Percentiles rank a stretch among this genome's conserved stretches.
phyloP scores from a whole-genome alignment of 2,329 filamentous ascomycete species.

The Cladobotryum mycophilum region DNA sequence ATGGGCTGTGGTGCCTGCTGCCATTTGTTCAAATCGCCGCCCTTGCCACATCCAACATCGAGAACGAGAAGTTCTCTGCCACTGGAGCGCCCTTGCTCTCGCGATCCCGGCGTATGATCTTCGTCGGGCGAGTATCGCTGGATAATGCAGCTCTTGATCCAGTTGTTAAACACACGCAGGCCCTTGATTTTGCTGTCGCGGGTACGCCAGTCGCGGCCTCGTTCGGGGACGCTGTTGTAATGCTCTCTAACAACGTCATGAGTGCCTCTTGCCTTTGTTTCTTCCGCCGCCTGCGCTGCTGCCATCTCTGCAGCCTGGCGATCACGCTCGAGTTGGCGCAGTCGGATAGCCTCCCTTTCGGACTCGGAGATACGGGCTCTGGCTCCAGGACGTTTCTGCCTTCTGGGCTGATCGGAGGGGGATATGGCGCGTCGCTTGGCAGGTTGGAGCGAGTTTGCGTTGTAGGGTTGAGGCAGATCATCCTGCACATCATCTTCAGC shows the following conservation, averaged over 20 bases:
- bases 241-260: slow-evolving; percentile 87
- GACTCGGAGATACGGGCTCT: slow-evolving; percentile 60
- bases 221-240: slow-evolving; percentile 92
- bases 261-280: slow-evolving; percentile 45
- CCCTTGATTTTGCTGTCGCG: slow-evolving; percentile 95
- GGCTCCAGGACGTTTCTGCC: slow-evolving; percentile 62
- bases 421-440: slow-evolving; percentile 54
- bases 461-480: slow-evolving; percentile 53
- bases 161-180: slow-evolving; percentile 92
- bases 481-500: slow-evolving; percentile 32
- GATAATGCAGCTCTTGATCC: slow-evolving; percentile 96
- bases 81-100: slow-evolving; percentile 44
- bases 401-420: slow-evolving; percentile 52
- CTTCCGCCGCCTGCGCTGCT: slow-evolving; percentile 28
- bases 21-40: slow-evolving; percentile 93
- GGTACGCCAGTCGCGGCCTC: slow-evolving; percentile 88
- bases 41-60: slow-evolving; percentile 95
- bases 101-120: slow-evolving; percentile 58
- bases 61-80: slow-evolving; percentile 69
- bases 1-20: slow-evolving; percentile 85
- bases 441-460: slow-evolving; percentile 51
- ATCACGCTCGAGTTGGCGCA: slow-evolving; percentile 54
- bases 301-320: slow-evolving; percentile 33
- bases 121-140: slow-evolving; percentile 89
- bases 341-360: slow-evolving; percentile 62